These are phyloP conservation scores for Penicillium sp. DNA, from an alignment of 2,329 filamentous ascomycete species.

Conservation along the genomic window DNA sequence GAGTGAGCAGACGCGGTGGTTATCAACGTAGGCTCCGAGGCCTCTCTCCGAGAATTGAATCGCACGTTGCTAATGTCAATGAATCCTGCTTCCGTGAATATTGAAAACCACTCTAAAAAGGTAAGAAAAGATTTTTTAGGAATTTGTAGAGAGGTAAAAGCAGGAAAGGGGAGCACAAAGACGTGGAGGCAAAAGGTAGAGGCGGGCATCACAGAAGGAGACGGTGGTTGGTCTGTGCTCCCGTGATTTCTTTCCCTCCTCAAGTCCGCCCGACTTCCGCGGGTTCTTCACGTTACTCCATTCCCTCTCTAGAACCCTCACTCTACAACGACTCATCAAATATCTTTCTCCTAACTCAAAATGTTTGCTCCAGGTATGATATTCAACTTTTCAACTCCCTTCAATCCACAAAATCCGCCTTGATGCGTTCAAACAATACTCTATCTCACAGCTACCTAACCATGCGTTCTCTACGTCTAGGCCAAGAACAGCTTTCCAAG, in stretches of 20 bases:
- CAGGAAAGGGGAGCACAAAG: conserved; percentile 8
- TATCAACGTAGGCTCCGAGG: conserved; percentile 9
- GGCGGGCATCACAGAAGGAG: conserved; percentile 27
- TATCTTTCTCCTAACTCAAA: conserved; percentile 16
- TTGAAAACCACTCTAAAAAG: background rate
- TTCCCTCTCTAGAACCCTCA: conserved; percentile 12
- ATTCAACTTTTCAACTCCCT: background rate
- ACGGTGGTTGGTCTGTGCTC: conserved; percentile 32
- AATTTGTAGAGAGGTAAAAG: background rate
- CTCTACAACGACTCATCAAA: conserved; percentile 11
- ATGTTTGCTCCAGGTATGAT: conserved; percentile 43
- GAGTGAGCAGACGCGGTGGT: conserved; percentile 18
- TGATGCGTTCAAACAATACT: background rate
- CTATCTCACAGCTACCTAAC: background rate
- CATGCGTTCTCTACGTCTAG: conserved; percentile 25
- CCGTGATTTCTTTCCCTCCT: conserved; percentile 31
- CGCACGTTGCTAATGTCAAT: conserved; percentile 1
- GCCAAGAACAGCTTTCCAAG: conserved; percentile 51
- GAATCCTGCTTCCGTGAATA: background rate
- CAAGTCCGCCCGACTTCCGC: conserved; percentile 13
- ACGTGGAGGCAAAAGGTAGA: conserved; percentile 18
- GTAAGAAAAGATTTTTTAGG: background rate
- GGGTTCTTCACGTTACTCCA: conserved; percentile 8
- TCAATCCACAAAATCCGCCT: background rate
- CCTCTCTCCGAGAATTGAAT: background rate